phyloP scores from a whole-genome alignment of 306 rosid species.

The Pueraria montana region DNA sequence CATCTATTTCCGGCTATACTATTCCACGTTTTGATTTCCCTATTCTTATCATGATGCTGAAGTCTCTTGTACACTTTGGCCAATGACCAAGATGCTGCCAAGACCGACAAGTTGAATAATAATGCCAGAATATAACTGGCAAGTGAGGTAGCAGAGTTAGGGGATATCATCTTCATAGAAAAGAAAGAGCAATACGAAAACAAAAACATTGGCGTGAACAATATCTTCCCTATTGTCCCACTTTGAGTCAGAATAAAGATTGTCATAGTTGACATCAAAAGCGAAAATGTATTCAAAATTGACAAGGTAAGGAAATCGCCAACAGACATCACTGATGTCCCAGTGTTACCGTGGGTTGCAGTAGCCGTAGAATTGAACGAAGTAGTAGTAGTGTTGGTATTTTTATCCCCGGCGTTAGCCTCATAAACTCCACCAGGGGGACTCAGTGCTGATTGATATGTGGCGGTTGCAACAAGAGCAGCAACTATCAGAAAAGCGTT shows the following conservation, averaged over 20 bases:
- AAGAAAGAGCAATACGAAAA: neutral
- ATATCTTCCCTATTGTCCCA: neutral
- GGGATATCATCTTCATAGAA: neutral
- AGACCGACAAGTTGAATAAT: neutral
- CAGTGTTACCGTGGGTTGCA: neutral
- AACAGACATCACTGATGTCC: neutral
- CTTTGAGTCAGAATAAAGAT: neutral
- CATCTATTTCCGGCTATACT: constrained; percentile 20
- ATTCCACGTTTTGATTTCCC: neutral
- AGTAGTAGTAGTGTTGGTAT: neutral
- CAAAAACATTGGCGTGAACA: neutral
- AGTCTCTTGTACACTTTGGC: neutral
- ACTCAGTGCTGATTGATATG: constrained; percentile 18
- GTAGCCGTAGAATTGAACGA: neutral
- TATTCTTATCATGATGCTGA: neutral
- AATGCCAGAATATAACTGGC: neutral
- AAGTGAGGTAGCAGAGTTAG: neutral
- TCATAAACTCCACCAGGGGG: constrained; percentile 5
- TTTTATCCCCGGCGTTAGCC: neutral
- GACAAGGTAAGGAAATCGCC: neutral
- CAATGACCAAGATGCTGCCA: neutral
- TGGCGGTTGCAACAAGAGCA: neutral
- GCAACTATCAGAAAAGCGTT: neutral
- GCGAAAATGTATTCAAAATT: neutral
- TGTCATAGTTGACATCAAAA: neutral